phyloP scores from a whole-genome alignment of 257 asterid genomes.

The Apocynum venetum region DNA sequence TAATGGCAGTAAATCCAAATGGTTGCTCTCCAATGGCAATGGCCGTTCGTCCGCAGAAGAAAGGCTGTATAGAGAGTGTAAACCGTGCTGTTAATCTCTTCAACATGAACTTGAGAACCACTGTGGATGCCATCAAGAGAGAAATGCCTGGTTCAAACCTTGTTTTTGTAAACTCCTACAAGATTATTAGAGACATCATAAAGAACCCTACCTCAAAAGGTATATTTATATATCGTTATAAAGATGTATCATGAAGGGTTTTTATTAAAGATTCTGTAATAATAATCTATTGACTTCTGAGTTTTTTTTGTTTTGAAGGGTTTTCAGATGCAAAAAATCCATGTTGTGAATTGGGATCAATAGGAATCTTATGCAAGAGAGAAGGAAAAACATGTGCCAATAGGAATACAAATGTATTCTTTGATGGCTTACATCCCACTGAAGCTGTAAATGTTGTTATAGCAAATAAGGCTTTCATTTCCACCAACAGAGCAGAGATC shows the following conservation, averaged over 20 bases:
- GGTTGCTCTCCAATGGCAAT: constrained; percentile 67
- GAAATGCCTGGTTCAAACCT: constrained; percentile 54
- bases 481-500: constrained; percentile 36
- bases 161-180: constrained; percentile 53
- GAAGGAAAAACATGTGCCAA: constrained; percentile 47
- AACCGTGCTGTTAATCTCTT: constrained; percentile 47
- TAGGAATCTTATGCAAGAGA: constrained; percentile 48
- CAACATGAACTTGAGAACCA: constrained; percentile 41
- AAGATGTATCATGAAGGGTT: no score
- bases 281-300: neutral
- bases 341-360: constrained; percentile 50
- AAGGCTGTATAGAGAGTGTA: constrained; percentile 33
- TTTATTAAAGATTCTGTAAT: neutral
- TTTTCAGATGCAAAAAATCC: constrained; percentile 33
- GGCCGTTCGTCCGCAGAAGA: constrained; percentile 22
- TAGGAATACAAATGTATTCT: constrained; percentile 44
- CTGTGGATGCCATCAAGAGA: constrained; percentile 40
- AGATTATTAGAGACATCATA: constrained; percentile 49
- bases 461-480: constrained; percentile 53
- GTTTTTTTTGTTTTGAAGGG: constrained; percentile 25
- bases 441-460: constrained; percentile 55
- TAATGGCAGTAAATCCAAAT: constrained; percentile 57
- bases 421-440: constrained; percentile 77
- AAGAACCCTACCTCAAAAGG: constrained; percentile 43
- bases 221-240: neutral